A percentile compares a stretch with the other conserved stretches of the same genome.
Conservation (phyloP, 257 asterid genomes). For the Gentiana dahurica region DNA sequence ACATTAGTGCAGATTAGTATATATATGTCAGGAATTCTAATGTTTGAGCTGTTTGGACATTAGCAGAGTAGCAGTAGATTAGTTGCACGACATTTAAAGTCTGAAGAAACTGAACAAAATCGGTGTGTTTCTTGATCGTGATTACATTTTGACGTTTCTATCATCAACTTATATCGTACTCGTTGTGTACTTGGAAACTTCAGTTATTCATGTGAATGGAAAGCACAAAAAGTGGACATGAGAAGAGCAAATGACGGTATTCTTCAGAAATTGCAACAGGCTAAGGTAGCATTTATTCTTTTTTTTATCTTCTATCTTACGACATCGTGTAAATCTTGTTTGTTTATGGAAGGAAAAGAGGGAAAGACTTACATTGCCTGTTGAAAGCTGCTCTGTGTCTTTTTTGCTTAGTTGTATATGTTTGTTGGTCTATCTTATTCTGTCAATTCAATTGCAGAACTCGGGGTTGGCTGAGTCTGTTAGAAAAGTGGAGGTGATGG, state of each 20-base stretch:
- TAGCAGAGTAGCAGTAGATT: slow-evolving; percentile 50
- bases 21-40: not conserved
- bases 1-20: not conserved
- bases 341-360: slow-evolving; percentile 43
- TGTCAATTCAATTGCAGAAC: slow-evolving; percentile 21
- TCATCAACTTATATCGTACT: slow-evolving; percentile 1
- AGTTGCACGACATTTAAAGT: slow-evolving; percentile 28
- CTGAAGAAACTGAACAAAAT: slow-evolving; percentile 58
- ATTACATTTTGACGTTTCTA: not conserved
- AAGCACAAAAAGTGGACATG: slow-evolving; percentile 58
- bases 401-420: slow-evolving; percentile 1
- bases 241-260: slow-evolving; percentile 50
- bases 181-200: not conserved
- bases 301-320: no score
- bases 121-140: slow-evolving; percentile 24
- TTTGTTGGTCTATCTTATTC: slow-evolving; percentile 1
- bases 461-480: slow-evolving; percentile 16
- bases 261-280: slow-evolving; percentile 62
- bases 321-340: no score
- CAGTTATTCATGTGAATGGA: slow-evolving; percentile 38
- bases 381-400: no score
- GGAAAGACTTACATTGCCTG: slow-evolving; percentile 19
- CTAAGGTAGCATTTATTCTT: slow-evolving; percentile 34
- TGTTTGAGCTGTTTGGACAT: not conserved
- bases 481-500: slow-evolving; percentile 31